Evolutionary conservation across 768 basidiomycete genomes (phyloP), one percentile per base, ranked within the genome.

Genomic region (Suillus americanus): DNA sequence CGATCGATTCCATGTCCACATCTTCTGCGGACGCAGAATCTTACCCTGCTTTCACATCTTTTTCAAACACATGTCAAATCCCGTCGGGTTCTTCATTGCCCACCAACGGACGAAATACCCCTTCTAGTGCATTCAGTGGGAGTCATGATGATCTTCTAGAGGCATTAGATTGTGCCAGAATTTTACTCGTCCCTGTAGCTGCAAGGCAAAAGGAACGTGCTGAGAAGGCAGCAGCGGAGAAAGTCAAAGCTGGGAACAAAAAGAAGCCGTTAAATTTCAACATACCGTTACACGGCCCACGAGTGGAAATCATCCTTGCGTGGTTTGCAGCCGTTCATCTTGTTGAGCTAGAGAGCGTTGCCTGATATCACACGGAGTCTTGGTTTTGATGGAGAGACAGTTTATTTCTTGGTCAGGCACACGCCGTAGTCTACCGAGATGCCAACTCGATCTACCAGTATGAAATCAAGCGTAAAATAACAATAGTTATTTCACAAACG

Each of bases 321-420:
- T 95, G 92, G 92, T 78, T 95, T 62, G 92, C 83, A 30, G 92
- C 91, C 20, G 89, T 93, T 63, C 89, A 91, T 79, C 75, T 95
- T 41, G 87, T 85, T 4, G 91, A 92, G 70, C 73, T 94, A 69
- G 92, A 93, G 48, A 67, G 66, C 45, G 67, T 70, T 60, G 76
- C 67, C 18, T 77, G 69, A 71, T 14, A 23, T 30, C 33, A 40
- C 50, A 41, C 23, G 37, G 33, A 40, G 40, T 59, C 57, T 40
- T 41, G 57, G 57, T 12, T 38, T 33, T 40, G 62, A 40, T 16
- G 14, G 46, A 64, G 68, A 70, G 13, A 46, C 45, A 6, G 40
- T 40, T 8, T 37, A 57, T 59, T 63, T 65, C 35, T 66, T 56
- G n/a, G 43, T 45, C 62, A 28, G 61, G 45, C 54, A 57, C 50